phyloP scores from a whole-genome alignment of 208 protist genomes.

The Trypanosoma grayi region DNA sequence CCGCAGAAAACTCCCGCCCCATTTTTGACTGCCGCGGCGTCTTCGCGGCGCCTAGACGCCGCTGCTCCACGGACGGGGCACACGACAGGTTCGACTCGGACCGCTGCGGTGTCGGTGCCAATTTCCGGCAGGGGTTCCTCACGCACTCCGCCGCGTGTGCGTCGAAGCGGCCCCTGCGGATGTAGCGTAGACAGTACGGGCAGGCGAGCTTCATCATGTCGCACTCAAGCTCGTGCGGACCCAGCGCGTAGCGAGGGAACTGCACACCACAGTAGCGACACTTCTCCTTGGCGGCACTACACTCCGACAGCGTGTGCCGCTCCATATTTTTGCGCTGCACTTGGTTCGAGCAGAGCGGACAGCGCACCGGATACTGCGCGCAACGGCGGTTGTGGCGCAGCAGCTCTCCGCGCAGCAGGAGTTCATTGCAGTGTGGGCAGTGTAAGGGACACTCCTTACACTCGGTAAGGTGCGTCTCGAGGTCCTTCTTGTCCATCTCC shows the following conservation, averaged over 20 bases:
- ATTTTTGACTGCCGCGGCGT: background rate
- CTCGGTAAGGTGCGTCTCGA: slow-evolving; percentile 64
- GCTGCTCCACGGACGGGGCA: background rate
- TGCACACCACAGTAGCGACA: slow-evolving; percentile 63
- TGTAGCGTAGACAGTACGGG: slow-evolving; percentile 51
- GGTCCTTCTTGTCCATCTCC: slow-evolving; percentile 65
- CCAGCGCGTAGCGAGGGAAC: slow-evolving; percentile 43
- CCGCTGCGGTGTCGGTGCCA: background rate
- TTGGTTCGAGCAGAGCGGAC: slow-evolving; percentile 43
- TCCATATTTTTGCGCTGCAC: slow-evolving; percentile 56
- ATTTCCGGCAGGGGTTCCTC: slow-evolving; percentile 44
- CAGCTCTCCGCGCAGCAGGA: slow-evolving; percentile 53
- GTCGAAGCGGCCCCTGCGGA: slow-evolving; percentile 44
- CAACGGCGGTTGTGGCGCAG: slow-evolving; percentile 58
- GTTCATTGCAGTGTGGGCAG: slow-evolving; percentile 72
- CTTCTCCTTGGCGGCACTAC: slow-evolving; percentile 49
- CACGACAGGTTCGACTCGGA: background rate
- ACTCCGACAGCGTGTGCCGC: slow-evolving; percentile 56
- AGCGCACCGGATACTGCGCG: slow-evolving; percentile 51
- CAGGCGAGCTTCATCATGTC: slow-evolving; percentile 66
- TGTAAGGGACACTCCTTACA: slow-evolving; percentile 64
- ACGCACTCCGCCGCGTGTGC: slow-evolving; percentile 38
- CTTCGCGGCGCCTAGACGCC: background rate
- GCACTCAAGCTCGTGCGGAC: slow-evolving; percentile 57
- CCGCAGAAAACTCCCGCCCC: background rate